These are phyloP conservation scores for Lepidium didymum DNA, from an alignment of 345 rosid genomes.

Conservation along the genomic window DNA sequence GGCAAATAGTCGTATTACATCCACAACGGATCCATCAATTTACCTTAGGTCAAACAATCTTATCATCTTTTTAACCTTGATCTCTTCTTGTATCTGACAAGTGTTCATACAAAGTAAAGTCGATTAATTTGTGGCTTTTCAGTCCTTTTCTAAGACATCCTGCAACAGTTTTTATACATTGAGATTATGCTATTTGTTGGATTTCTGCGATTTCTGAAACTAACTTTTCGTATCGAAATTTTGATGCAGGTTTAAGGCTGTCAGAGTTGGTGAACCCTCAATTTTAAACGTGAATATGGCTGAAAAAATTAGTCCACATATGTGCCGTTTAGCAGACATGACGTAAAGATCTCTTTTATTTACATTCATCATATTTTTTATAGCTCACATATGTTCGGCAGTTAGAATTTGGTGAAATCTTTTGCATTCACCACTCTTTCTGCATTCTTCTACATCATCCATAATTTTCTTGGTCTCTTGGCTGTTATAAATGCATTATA, in stretches of 20 bases:
- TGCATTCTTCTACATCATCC: background rate
- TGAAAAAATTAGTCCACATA: slow-evolving; percentile 54
- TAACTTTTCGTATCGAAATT: background rate
- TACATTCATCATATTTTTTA: background rate
- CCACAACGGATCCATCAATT: slow-evolving; percentile 43
- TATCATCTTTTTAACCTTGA: background rate
- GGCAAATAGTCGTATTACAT: slow-evolving; percentile 57
- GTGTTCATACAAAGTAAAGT: background rate
- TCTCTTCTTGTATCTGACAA: background rate
- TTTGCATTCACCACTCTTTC: background rate
- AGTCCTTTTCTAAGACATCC: background rate
- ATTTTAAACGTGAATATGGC: slow-evolving; percentile 23
- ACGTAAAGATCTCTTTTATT: slow-evolving; percentile 44
- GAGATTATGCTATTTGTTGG: background rate
- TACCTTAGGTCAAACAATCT: slow-evolving; percentile 42
- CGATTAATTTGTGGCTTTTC: background rate
- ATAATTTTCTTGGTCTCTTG: background rate
- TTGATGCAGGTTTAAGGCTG: slow-evolving; percentile 57
- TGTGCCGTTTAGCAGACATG: slow-evolving; percentile 72
- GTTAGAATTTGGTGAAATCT: background rate
- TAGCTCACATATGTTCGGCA: background rate
- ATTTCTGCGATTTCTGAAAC: background rate
- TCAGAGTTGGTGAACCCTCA: slow-evolving; percentile 65
- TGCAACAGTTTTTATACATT: background rate
- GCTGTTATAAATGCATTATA: background rate